A percentile compares a stretch with the other conserved stretches of the same genome.
These are phyloP conservation scores for Exophiala sp. DNA, from an alignment of 2,329 filamentous ascomycete genomes.

Conservation along the genomic window DNA sequence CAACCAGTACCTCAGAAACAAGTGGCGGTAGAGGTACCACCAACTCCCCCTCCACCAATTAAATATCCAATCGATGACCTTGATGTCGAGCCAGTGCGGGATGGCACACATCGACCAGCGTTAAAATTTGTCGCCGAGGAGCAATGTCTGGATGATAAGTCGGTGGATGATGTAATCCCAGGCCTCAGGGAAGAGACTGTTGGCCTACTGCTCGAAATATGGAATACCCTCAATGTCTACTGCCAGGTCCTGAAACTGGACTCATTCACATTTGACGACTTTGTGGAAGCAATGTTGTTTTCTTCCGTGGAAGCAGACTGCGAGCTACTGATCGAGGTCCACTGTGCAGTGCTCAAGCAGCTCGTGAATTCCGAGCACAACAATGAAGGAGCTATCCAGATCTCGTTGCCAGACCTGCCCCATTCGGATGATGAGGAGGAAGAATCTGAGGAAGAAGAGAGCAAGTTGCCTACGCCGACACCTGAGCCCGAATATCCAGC, in stretches of 20 bases:
- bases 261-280: conserved; percentile 97
- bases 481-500: conserved; percentile 70
- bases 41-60: conserved; percentile 68
- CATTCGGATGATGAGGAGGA: conserved; percentile 67
- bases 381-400: conserved; percentile 70
- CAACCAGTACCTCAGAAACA: conserved; percentile 9
- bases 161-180: conserved; percentile 43
- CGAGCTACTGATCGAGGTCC: conserved; percentile 82
- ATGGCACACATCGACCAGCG: conserved; percentile 64
- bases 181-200: conserved; percentile 79
- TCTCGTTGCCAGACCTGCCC: conserved; percentile 71
- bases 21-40: conserved; percentile 40
- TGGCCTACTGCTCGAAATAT: conserved; percentile 81
- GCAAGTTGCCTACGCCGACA: conserved; percentile 53
- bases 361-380: conserved; percentile 72
- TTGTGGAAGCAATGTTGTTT: conserved; percentile 79
- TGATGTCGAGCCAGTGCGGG: conserved; percentile 66
- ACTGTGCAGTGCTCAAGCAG: conserved; percentile 86
- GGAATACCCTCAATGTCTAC: conserved; percentile 98
- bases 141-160: conserved; percentile 49
- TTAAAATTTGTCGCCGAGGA: conserved; percentile 70
- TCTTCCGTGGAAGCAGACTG: conserved; percentile 71
- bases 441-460: conserved; percentile 57
- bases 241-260: conserved; percentile 91
- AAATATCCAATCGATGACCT: conserved; percentile 97